These are phyloP conservation scores for Letharia columbiana DNA, from an alignment of 495 filamentous ascomycete genomes.

Conservation along the genomic window DNA sequence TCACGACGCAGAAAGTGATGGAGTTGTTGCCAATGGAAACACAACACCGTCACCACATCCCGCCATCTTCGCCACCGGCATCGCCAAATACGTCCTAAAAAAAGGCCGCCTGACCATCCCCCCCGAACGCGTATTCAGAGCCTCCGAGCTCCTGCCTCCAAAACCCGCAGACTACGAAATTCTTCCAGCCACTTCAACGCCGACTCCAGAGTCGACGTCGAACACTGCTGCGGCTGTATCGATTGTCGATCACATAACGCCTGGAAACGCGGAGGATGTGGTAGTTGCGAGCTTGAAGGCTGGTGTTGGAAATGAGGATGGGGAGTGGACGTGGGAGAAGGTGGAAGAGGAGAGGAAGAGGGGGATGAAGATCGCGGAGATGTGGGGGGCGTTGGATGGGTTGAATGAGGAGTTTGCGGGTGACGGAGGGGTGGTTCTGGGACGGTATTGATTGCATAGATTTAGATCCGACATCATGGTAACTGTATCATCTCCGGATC, in stretches of 20 bases:
- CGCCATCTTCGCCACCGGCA: constrained; percentile 58
- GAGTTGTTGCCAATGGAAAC: neutral
- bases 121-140: constrained; percentile 64
- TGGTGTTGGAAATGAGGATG: neutral
- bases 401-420: constrained; percentile 34
- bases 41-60: constrained; percentile 8
- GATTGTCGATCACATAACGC: neutral
- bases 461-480: neutral
- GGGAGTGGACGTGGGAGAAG: constrained; percentile 45
- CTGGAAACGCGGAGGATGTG: constrained; percentile 12
- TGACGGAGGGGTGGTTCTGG: constrained; percentile 19
- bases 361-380: constrained; percentile 46
- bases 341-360: constrained; percentile 51
- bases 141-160: constrained; percentile 57
- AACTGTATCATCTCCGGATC: no score
- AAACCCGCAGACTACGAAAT: constrained; percentile 30
- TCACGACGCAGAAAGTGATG: neutral
- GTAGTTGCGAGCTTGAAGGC: constrained; percentile 14
- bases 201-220: constrained; percentile 1
- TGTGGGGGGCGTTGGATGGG: constrained; percentile 43
- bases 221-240: constrained; percentile 10
- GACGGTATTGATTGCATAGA: constrained; percentile 7
- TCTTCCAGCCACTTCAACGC: neutral
- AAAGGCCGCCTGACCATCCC: constrained; percentile 76
- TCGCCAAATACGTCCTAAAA: constrained; percentile 89